Conservation (phyloP, 1,139 yeast species). For the Sugiyamaella pinicola region DNA sequence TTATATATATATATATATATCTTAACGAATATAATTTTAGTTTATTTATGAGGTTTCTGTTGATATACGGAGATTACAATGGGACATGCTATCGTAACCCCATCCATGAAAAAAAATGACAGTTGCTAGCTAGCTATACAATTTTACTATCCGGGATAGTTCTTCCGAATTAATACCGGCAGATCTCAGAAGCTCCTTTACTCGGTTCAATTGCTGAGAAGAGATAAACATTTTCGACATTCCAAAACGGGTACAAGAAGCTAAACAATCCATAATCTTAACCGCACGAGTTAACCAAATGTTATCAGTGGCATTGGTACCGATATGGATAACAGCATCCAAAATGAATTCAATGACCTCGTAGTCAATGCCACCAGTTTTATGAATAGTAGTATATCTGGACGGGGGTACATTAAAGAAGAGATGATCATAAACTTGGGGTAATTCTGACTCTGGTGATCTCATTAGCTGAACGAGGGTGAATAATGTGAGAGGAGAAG, state of each 20-base stretch:
- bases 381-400: slow-evolving; percentile 41
- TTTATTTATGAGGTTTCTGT: slow-evolving; percentile 7
- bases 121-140: too few relatives aligned
- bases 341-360: slow-evolving; percentile 56
- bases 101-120: too few relatives aligned
- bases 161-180: neutral
- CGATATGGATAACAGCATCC: slow-evolving; percentile 47
- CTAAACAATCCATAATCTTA: slow-evolving; percentile 8
- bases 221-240: slow-evolving; percentile 20
- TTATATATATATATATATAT: neutral
- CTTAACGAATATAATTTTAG: slow-evolving; percentile 8
- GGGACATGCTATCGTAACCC: too few relatives aligned
- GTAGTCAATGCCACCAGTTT: slow-evolving; percentile 57
- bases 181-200: neutral
- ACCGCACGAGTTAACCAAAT: slow-evolving; percentile 10
- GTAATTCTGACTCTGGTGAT: slow-evolving; percentile 30
- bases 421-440: slow-evolving; percentile 49
- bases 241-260: slow-evolving; percentile 11
- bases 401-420: slow-evolving; percentile 42
- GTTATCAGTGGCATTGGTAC: neutral
- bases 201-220: neutral
- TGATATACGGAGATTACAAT: too few relatives aligned
- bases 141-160: slow-evolving; percentile 1
- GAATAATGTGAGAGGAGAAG: slow-evolving; percentile 34
- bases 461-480: slow-evolving; percentile 31